Percentiles rank a stretch among this genome's conserved stretches.
Evolutionary conservation across 306 rosid genomes (phyloP).

Genomic region (Cajanus cajan): DNA sequence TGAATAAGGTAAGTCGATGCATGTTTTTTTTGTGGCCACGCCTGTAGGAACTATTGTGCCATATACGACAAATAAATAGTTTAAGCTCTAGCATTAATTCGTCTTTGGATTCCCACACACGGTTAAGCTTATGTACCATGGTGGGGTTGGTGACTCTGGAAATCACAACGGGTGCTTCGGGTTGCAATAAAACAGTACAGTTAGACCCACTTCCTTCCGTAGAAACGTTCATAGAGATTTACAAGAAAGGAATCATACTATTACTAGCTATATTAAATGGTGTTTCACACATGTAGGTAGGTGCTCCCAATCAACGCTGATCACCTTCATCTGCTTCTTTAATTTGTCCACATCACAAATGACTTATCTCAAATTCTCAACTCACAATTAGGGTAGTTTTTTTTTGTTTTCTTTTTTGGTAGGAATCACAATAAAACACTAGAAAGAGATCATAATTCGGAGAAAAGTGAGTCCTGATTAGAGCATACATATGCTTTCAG

Average conservation of each 20-base stretch:
- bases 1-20: neutral
- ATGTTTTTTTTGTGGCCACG: neutral
- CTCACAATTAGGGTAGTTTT: neutral
- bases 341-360: slow-evolving; percentile 11
- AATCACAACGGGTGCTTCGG: slow-evolving; percentile 27
- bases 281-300: slow-evolving; percentile 10
- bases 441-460: neutral
- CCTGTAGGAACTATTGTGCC: neutral
- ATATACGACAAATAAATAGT: neutral
- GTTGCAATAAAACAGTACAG: slow-evolving; percentile 36
- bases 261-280: neutral
- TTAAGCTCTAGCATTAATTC: neutral
- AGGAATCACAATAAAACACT: neutral
- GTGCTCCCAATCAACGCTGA: slow-evolving; percentile 13
- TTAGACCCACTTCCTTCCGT: slow-evolving; percentile 32
- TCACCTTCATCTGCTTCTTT: neutral
- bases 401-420: too few relatives aligned
- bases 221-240: slow-evolving; percentile 14
- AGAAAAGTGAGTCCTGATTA: neutral
- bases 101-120: slow-evolving; percentile 37
- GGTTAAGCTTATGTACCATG: slow-evolving; percentile 14
- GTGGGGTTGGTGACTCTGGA: slow-evolving; percentile 30
- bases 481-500: neutral
- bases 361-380: slow-evolving; percentile 11
- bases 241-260: neutral